Base-by-base conservation (phyloP, 2,329 filamentous ascomycete species). In the Exophiala mesophila region DNA sequence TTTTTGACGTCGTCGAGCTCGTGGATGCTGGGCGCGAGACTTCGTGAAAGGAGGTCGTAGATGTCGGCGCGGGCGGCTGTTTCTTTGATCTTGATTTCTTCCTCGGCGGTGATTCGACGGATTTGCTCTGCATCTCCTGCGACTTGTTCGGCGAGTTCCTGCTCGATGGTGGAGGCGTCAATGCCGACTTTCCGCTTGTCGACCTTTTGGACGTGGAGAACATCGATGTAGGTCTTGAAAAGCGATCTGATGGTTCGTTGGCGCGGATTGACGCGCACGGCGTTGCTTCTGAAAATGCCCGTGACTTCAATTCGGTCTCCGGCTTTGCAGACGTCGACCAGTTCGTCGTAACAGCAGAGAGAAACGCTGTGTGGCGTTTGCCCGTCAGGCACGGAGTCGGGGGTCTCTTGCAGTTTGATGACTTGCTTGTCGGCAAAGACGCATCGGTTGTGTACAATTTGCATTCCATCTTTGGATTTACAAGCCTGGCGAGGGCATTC, bases 1-100 rank as follows among this genome's bases (percentile, higher is more conserved):
- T 98, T 98, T 74, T 98, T 98, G 35, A 97, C 88, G 58, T 98
- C 92, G 55, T 98, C 92, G 82, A 94, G 85, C 66, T 98, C 92
- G 68, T 94, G 96, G 58, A 98, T 84, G 46, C 89, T 96, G 10
- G 92, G 92, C 2, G 92, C 92, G 19, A 98, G 72, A 1, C 90
- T 97, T 26, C 90, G 80, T 13, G 92, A 78, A 3, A 98, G 78
- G 17, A 98, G 77, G 16, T 98, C 89, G 63, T 98, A 98, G 40
- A 98, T 82, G 63, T 98, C 92, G 1, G 82, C 73, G 39, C 92
- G 80, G 21, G 78, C 75, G 8, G 85, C 86, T 8, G 85, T 92
- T 45, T 77, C 80, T 57, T 78, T 84, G 61, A 98, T 98, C 69
- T 85, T 90, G 42, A 81, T 81, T 61, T 95, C 88, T 55, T 97